These are phyloP conservation scores for Penicillium cataractarum DNA, from an alignment of 495 filamentous ascomycete genomes.

Conservation along the genomic window DNA sequence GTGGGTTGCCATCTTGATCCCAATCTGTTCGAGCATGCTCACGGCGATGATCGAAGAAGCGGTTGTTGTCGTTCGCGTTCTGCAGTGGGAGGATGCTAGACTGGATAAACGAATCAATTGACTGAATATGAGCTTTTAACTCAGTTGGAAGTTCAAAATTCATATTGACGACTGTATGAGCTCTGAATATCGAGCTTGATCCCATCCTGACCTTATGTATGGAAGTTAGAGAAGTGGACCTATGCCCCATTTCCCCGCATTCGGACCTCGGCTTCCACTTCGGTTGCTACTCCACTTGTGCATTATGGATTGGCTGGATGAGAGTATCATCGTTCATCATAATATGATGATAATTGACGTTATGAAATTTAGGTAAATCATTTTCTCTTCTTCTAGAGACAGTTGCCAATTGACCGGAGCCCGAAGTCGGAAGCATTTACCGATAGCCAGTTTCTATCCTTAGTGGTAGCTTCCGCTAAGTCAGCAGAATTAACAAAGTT, in stretches of 20 bases:
- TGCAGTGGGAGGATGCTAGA: constrained; percentile 55
- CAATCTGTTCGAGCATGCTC: constrained; percentile 60
- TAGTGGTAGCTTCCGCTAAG: background rate
- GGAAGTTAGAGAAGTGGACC: background rate
- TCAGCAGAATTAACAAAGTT: background rate
- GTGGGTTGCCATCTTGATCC: constrained; percentile 55
- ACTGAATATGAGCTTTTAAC: constrained; percentile 46
- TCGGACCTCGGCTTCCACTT: constrained; percentile 22
- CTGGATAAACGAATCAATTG: constrained; percentile 59
- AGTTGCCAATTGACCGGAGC: background rate
- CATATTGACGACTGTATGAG: constrained; percentile 37
- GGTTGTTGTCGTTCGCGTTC: constrained; percentile 54
- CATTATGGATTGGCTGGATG: background rate
- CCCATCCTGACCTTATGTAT: background rate
- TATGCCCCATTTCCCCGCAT: constrained; percentile 26
- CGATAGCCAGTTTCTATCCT: background rate
- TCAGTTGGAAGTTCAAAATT: constrained; percentile 57
- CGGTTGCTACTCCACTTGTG: background rate
- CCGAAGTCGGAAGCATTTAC: background rate
- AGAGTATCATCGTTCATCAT: background rate
- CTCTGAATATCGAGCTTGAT: background rate
- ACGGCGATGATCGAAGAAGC: constrained; percentile 64
- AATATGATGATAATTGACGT: background rate
- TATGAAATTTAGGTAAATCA: background rate
- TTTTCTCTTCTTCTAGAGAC: background rate